Evolutionary conservation across 2,329 filamentous ascomycete species (phyloP).

Genomic region (Coniochaeta ligniaria): DNA sequence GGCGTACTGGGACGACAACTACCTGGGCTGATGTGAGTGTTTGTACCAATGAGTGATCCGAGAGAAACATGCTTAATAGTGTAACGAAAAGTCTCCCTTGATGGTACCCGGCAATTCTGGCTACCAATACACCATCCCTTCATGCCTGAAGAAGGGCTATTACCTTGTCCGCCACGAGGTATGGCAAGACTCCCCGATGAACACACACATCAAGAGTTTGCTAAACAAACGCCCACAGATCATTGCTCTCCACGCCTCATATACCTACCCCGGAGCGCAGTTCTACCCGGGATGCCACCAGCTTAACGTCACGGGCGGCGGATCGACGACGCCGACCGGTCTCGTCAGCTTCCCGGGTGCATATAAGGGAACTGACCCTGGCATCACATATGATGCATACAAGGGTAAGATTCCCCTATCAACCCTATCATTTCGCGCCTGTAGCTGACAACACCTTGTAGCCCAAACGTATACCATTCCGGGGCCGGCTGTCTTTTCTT

Average conservation of each 20-base stretch:
- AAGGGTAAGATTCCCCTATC: conserved; percentile 22
- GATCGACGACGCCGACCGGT: conserved; percentile 29
- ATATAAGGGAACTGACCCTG: conserved; percentile 40
- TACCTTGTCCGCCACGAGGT: conserved; percentile 50
- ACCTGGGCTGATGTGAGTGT: conserved; percentile 35
- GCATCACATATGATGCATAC: conserved; percentile 46
- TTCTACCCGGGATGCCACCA: conserved; percentile 54
- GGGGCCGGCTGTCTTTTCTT: conserved; percentile 39
- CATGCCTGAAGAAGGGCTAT: conserved; percentile 42
- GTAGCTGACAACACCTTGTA: conserved; percentile 4
- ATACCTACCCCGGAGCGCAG: conserved; percentile 43
- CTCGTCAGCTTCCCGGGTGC: conserved; percentile 47
- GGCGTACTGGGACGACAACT: conserved; percentile 40
- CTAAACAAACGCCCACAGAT: conserved; percentile 17
- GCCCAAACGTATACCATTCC: conserved; percentile 36
- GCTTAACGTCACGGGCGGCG: conserved; percentile 43
- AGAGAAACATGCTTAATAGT: background rate
- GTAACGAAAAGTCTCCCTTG: conserved; percentile 24
- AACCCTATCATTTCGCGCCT: background rate
- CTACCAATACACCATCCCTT: conserved; percentile 46
- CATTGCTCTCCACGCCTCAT: conserved; percentile 44
- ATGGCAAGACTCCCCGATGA: background rate
- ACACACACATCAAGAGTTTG: background rate
- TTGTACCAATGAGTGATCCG: background rate
- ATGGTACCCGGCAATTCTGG: conserved; percentile 32